These are phyloP conservation scores for Cyphellophora europaea DNA, from an alignment of 2,329 filamentous ascomycete species.

Conservation along the genomic window DNA sequence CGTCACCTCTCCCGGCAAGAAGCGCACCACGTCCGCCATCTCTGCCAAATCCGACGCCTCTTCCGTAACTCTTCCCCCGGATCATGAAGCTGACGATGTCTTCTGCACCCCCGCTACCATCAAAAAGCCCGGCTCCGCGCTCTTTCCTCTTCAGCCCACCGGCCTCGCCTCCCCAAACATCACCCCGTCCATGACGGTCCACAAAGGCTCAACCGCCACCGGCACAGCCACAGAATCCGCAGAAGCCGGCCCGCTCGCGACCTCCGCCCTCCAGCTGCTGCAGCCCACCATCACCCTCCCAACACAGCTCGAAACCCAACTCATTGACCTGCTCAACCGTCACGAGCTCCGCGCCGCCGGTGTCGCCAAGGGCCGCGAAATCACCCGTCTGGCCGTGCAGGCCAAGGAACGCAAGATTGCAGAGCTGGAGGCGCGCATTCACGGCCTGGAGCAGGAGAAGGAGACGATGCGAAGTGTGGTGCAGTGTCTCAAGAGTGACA, in stretches of 20 bases:
- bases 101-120: constrained; percentile 16
- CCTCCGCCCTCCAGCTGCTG: constrained; percentile 24
- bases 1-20: constrained; percentile 1
- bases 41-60: constrained; percentile 5
- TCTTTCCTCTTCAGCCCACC: background rate
- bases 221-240: constrained; percentile 25
- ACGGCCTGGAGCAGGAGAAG: constrained; percentile 44
- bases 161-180: constrained; percentile 2
- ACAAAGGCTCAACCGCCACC: constrained; percentile 20
- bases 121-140: no score
- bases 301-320: constrained; percentile 24
- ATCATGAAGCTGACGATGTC: constrained; percentile 11
- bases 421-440: constrained; percentile 59
- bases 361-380: constrained; percentile 55
- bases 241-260: constrained; percentile 13
- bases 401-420: constrained; percentile 55
- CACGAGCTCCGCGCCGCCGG: constrained; percentile 53
- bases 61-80: constrained; percentile 5
- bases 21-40: constrained; percentile 12
- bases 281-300: constrained; percentile 25
- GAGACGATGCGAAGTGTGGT: constrained; percentile 43
- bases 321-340: constrained; percentile 39
- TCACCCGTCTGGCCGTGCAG: constrained; percentile 52
- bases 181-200: no score
- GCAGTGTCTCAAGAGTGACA: constrained; percentile 25